These are phyloP conservation scores for Silybum marianum DNA, from an alignment of 129 eudicot species.

Conservation along the genomic window DNA sequence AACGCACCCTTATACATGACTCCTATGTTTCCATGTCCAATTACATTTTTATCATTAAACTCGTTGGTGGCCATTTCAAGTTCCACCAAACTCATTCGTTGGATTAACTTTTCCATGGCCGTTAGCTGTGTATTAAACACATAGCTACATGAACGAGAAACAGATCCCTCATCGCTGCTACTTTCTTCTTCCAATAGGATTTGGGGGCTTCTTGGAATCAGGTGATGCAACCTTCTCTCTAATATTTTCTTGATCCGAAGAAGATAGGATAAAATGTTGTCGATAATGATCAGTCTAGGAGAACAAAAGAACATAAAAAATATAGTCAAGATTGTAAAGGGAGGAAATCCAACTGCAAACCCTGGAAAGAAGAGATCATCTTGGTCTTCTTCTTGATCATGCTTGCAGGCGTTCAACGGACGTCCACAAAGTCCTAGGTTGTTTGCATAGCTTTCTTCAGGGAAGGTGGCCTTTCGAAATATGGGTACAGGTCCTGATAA, in stretches of 20 bases:
- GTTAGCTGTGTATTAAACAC: slow-evolving; percentile 30
- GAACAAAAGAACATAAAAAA: slow-evolving; percentile 12
- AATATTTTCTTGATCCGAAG: slow-evolving; percentile 17
- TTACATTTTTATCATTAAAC: slow-evolving; percentile 34
- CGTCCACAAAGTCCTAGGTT: slow-evolving; percentile 44
- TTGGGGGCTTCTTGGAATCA: neutral
- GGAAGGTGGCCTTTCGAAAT: neutral
- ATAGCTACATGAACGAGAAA: neutral
- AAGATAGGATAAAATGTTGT: slow-evolving; percentile 22
- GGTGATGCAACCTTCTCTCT: slow-evolving; percentile 20
- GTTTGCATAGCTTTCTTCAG: slow-evolving; percentile 33
- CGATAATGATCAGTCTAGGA: neutral
- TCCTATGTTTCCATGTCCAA: slow-evolving; percentile 46
- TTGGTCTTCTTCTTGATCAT: neutral
- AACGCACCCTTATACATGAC: slow-evolving; percentile 46
- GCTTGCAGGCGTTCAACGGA: slow-evolving; percentile 23
- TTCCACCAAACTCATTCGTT: slow-evolving; percentile 36
- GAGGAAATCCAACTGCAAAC: slow-evolving; percentile 29
- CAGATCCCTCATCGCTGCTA: neutral
- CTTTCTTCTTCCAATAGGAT: neutral
- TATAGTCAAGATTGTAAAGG: slow-evolving; percentile 14
- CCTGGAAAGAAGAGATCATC: slow-evolving; percentile 24
- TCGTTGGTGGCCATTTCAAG: slow-evolving; percentile 42
- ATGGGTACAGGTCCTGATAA: slow-evolving; percentile 35
- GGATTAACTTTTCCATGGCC: slow-evolving; percentile 36